Evolutionary conservation across 495 filamentous ascomycete species (phyloP).

Genomic region (Neurospora terricola): DNA sequence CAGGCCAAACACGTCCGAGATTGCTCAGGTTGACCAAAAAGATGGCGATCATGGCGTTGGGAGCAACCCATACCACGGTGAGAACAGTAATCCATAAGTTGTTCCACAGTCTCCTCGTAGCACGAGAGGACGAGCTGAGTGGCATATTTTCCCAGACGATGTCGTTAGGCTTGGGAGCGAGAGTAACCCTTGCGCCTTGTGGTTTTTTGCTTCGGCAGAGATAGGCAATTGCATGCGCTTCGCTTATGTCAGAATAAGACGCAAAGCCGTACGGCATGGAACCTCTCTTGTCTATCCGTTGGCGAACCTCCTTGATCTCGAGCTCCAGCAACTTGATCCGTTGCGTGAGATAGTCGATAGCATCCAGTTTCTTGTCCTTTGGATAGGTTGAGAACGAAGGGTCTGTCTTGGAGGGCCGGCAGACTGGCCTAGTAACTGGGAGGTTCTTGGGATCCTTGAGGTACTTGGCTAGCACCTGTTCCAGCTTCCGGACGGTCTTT

Average conservation of each 20-base stretch:
- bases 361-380: conserved; percentile 70
- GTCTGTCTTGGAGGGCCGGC: conserved; percentile 65
- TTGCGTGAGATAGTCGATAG: conserved; percentile 85
- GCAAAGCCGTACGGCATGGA: conserved; percentile 90
- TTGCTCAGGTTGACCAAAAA: conserved; percentile 81
- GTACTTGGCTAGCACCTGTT: conserved; percentile 78
- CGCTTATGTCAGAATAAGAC: conserved; percentile 76
- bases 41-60: conserved; percentile 89
- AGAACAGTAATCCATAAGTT: conserved; percentile 72
- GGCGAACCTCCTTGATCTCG: conserved; percentile 72
- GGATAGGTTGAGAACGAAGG: conserved; percentile 44
- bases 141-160: conserved; percentile 93
- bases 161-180: conserved; percentile 83
- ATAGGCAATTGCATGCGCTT: conserved; percentile 83
- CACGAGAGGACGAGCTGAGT: conserved; percentile 52
- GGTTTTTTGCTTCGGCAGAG: conserved; percentile 69
- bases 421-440: conserved; percentile 67
- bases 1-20: conserved; percentile 69
- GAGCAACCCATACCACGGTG: conserved; percentile 84
- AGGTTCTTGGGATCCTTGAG: conserved; percentile 76
- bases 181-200: conserved; percentile 62
- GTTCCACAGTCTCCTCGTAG: conserved; percentile 65
- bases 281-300: conserved; percentile 73
- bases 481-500: conserved; percentile 67
- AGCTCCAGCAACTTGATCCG: conserved; percentile 75